Conservation (phyloP, 345 rosid genomes). For the Citrus reticulata region DNA sequence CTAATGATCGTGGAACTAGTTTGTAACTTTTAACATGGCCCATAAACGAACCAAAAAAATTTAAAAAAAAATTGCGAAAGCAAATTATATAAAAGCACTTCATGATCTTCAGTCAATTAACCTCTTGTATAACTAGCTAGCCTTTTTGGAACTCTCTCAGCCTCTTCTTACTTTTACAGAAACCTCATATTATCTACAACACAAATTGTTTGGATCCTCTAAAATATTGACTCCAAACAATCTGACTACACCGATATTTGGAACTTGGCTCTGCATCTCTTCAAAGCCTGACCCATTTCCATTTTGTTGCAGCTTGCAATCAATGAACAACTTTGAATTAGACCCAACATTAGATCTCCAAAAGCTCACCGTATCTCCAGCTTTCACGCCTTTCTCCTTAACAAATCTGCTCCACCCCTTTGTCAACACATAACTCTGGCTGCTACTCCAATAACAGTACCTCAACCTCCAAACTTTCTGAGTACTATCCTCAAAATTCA, state of each 20-base stretch:
- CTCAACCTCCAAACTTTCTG: constrained; percentile 54
- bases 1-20: background rate
- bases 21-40: background rate
- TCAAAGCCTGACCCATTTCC: background rate
- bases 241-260: background rate
- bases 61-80: background rate
- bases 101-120: background rate
- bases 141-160: background rate
- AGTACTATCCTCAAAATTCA: constrained; percentile 40
- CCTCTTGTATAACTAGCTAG: background rate
- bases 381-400: constrained; percentile 48
- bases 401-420: constrained; percentile 65
- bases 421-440: constrained; percentile 62
- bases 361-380: constrained; percentile 45
- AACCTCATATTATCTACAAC: background rate
- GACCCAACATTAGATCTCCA: constrained; percentile 32
- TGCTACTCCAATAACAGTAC: constrained; percentile 61
- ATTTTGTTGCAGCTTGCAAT: constrained; percentile 6
- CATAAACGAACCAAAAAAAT: background rate
- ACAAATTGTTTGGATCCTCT: background rate
- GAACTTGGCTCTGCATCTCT: background rate
- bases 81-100: background rate
- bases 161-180: background rate
- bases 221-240: constrained; percentile 15
- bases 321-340: constrained; percentile 35